These are phyloP conservation scores for Talaromyces marneffei DNA, from an alignment of 2,329 filamentous ascomycete species.

Conservation along the genomic window DNA sequence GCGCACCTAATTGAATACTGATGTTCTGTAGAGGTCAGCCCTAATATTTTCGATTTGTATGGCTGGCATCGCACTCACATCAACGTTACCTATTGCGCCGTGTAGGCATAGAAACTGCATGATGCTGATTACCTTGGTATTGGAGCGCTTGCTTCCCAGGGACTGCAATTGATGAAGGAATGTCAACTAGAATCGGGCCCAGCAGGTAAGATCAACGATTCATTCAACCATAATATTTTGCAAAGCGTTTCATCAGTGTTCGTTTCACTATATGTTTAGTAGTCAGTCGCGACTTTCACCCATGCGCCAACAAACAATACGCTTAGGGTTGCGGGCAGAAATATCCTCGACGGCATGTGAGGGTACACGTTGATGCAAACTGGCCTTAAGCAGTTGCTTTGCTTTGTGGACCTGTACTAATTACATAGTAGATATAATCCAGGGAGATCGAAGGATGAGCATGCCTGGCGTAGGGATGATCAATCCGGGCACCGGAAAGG, in stretches of 20 bases:
- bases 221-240: too few relatives aligned
- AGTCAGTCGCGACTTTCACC: too few relatives aligned
- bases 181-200: background rate
- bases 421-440: too few relatives aligned
- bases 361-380: background rate
- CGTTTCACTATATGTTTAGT: background rate
- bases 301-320: too few relatives aligned
- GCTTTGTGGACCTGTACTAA: background rate
- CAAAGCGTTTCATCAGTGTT: too few relatives aligned
- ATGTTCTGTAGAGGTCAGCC: conserved; percentile 6
- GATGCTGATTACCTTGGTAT: background rate
- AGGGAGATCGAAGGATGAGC: background rate
- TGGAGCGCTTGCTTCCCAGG: background rate
- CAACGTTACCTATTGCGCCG: conserved; percentile 25
- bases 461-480: background rate
- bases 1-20: conserved; percentile 7
- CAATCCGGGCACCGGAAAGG: background rate
- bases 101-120: conserved; percentile 27
- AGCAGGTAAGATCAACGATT: too few relatives aligned
- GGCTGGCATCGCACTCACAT: conserved; percentile 17
- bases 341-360: background rate
- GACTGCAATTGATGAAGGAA: too few relatives aligned
- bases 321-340: too few relatives aligned
- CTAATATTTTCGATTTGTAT: too few relatives aligned
- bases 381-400: background rate